Base-by-base conservation (phyloP, 177 flowering plant species). In the Vitis hybrid region DNA sequence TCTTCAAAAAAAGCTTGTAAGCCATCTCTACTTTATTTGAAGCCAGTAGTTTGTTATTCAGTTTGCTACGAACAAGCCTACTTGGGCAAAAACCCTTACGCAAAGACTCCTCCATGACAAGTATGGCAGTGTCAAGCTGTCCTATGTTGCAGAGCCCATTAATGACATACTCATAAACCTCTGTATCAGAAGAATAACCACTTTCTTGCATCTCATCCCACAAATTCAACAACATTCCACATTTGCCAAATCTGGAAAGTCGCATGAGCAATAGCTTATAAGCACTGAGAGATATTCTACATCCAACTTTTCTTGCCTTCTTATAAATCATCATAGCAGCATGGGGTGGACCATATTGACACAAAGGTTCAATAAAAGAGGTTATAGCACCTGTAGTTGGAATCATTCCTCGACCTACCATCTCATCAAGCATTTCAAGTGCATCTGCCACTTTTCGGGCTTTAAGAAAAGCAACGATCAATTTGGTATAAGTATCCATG, bases 291-390 rank as follows among this genome's bases (percentile, higher is more conserved):
- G 97, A 94, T 69, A 94, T 74, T 61, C 55, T 66, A 70, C 92
- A 87, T 11, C 97, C 96, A 61, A 61, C 80, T 74, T 86, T 84
- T 76, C 85, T 87, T 51, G 93, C 89, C 73, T 84, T 88, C 82
- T 83, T 83, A 80, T 93, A 93, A 12, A 94, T 77, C 81, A 84
- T 76, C 85, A 89, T 71, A 24, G 98, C 98, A 72, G 98, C 98
- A 80, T 92, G 83, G 13, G 98, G 99, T 52, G 98, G 99, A 65
- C 97, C 99, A 79, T 84, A 92, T 58, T 86, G 77, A 73, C 99
- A 94, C 71, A 91, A 68, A 57, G 84, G 89, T 63, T 88, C 81
- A 54, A 94, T 78, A 66, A 88, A 88, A 30, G 86, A 83, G 52
- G 94, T 89, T 65, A 91, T 50, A n/a, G 73, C 69, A 63, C 98